Conservation (phyloP, 441 rosid species). For the Gossypium davidsonii region DNA sequence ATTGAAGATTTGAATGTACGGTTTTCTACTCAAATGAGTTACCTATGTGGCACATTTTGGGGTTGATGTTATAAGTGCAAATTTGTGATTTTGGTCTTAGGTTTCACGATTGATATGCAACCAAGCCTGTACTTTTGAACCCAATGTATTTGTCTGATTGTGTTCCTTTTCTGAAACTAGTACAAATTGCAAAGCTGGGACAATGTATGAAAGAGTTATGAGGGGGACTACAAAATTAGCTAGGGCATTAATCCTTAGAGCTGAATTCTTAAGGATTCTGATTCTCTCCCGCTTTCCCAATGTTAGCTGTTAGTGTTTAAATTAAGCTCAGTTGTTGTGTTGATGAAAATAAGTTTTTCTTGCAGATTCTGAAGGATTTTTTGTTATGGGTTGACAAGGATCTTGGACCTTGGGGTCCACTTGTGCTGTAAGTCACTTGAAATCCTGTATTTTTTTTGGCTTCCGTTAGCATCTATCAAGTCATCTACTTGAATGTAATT, state of each 20-base stretch:
- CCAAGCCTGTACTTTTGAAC: neutral
- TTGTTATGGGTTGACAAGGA: constrained; percentile 90
- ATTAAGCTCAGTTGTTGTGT: constrained; percentile 8
- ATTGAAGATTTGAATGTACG: neutral
- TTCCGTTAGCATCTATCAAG: neutral
- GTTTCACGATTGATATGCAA: neutral
- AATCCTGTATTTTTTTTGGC: neutral
- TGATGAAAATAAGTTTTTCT: constrained; percentile 15
- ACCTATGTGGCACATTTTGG: neutral
- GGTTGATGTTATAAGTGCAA: neutral
- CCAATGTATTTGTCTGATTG: neutral
- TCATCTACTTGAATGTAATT: neutral
- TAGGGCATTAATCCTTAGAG: neutral
- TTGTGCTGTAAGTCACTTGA: constrained; percentile 63
- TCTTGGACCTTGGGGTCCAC: constrained; percentile 97
- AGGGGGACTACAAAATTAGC: neutral
- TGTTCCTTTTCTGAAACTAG: neutral
- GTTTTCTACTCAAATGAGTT: neutral
- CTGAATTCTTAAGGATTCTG: neutral
- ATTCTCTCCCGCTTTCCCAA: neutral
- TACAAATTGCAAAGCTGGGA: neutral
- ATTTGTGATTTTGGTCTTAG: neutral
- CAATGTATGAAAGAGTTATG: neutral
- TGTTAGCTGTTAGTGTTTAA: neutral
- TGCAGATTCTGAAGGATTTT: constrained; percentile 83